Conservation (phyloP, 2,329 filamentous ascomycete species). For the Rhytidhysteron rufulum region DNA sequence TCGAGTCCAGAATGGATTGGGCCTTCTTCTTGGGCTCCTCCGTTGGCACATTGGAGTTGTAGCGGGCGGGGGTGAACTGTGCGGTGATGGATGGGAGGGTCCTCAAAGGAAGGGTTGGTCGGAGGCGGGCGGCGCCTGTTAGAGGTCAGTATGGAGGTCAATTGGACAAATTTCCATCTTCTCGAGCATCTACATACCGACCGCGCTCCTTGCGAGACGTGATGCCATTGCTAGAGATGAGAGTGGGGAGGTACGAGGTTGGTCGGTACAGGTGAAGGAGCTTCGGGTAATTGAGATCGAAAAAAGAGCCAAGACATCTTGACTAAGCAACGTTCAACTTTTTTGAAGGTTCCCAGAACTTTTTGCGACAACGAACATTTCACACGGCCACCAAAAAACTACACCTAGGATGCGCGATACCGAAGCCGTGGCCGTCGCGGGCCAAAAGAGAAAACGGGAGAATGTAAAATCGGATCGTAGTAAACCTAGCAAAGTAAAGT, state of each 20-base stretch:
- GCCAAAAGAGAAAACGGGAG: constrained; percentile 43
- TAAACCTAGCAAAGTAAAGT: constrained; percentile 38
- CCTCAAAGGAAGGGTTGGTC: constrained; percentile 69
- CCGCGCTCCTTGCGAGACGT: constrained; percentile 90
- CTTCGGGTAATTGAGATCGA: constrained; percentile 8
- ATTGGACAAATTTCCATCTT: constrained; percentile 35
- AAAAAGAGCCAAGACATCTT: constrained; percentile 16
- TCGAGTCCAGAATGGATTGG: constrained; percentile 86
- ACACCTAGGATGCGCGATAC: constrained; percentile 32
- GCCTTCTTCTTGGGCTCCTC: constrained; percentile 96
- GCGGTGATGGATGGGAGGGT: constrained; percentile 70
- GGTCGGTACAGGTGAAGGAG: constrained; percentile 25
- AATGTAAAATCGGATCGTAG: constrained; percentile 26
- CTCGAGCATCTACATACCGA: constrained; percentile 64
- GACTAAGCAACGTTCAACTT: constrained; percentile 25
- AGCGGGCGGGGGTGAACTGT: constrained; percentile 64
- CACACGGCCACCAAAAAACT: not conserved
- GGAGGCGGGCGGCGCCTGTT: constrained; percentile 84
- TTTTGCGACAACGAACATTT: constrained; percentile 4
- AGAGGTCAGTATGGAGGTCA: constrained; percentile 32
- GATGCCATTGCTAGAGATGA: constrained; percentile 80
- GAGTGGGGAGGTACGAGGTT: constrained; percentile 34
- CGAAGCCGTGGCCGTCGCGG: constrained; percentile 20
- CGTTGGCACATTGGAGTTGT: constrained; percentile 71
- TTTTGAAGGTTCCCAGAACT: constrained; percentile 10